Evolutionary conservation across 2,329 filamentous ascomycete genomes (phyloP), one percentile per base, ranked within the genome.

Genomic region (Fusarium sp.): DNA sequence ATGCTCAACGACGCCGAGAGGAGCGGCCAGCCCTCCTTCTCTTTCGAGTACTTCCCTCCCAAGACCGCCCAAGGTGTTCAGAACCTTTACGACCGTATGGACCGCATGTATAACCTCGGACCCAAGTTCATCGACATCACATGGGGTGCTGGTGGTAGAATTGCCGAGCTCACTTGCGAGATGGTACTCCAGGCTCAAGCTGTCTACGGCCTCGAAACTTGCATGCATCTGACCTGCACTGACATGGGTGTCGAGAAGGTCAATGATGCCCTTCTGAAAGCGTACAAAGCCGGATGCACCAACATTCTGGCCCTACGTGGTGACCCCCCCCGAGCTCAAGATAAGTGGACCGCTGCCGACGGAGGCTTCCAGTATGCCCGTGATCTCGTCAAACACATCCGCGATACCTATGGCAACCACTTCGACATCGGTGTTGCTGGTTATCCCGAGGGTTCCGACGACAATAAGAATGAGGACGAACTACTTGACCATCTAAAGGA

Each of bases 41-140:
- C 96, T 68, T 99, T 99, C 86, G 96, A 99, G 83, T 99, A 97
- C 88, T 99, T 99, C 85, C 96, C 96, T 57, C 96, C 96, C 42
- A 99, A 99, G 86, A 99, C 96, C 13, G 93, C 94, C 16, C 94
- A 96, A 85, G 96, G 96, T 88, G 95, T 99, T 18, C 96, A 99
- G 85, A 99, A 99, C 83, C 91, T 99, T 65, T 99, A 99, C 87
- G 96, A 99, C 78, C 94, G 96, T 77, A 98, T 99, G 93, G 96
- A 99, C 84, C 95, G 95, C 84, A 99, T 99, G 96, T 95, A 97
- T 83, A 90, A 92, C 79, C 90, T 97, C 72, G 96, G 95, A 4
- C 96, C 95, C 72, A 92, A 95, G 79, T 99, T 99, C 86, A 95
- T 99, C 82, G 96, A 99, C 83, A 93, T 99, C 79, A 99, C 96